phyloP scores from a whole-genome alignment of 768 basidiomycete species.

The Rhizopogon salebrosus region DNA sequence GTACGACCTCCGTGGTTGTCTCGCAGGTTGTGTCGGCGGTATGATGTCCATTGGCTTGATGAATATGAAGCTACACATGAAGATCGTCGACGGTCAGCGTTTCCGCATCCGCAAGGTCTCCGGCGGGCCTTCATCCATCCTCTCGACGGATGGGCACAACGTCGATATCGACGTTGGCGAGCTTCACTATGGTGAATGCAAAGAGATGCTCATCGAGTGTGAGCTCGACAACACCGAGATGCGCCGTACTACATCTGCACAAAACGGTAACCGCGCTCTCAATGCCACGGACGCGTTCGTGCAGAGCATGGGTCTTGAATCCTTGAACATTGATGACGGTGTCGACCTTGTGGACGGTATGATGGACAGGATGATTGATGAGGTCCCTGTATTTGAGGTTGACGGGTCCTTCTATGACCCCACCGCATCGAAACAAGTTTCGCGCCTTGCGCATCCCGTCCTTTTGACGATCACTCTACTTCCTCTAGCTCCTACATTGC shows the following conservation, averaged over 20 bases:
- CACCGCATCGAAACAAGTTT: conserved; percentile 72
- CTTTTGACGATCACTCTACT: conserved; percentile 91
- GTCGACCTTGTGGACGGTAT: conserved; percentile 80
- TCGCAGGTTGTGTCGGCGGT: conserved; percentile 93
- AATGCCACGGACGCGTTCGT: conserved; percentile 91
- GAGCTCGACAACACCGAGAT: conserved; percentile 79
- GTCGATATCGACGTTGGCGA: conserved; percentile 95
- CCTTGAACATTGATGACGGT: conserved; percentile 63
- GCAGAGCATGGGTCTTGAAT: conserved; percentile 77
- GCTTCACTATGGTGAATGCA: conserved; percentile 90
- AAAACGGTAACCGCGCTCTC: conserved; percentile 29
- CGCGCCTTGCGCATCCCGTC: conserved; percentile 74
- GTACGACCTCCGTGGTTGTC: conserved; percentile 89
- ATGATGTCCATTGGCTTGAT: conserved; percentile 93
- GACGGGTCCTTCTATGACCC: conserved; percentile 96
- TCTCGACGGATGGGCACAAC: conserved; percentile 88
- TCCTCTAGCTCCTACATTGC: conserved; percentile 40
- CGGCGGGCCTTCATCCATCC: conserved; percentile 81
- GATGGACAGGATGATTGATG: conserved; percentile 97
- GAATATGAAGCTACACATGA: conserved; percentile 94
- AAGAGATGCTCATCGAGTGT: conserved; percentile 92
- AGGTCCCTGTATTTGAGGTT: conserved; percentile 93
- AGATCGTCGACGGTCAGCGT: conserved; percentile 82
- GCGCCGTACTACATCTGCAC: conserved; percentile 11
- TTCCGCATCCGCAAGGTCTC: conserved; percentile 95